Evolutionary conservation across 306 rosid genomes (phyloP), one percentile per base, ranked within the genome.

Genomic region (Casuarina equisetifolia): DNA sequence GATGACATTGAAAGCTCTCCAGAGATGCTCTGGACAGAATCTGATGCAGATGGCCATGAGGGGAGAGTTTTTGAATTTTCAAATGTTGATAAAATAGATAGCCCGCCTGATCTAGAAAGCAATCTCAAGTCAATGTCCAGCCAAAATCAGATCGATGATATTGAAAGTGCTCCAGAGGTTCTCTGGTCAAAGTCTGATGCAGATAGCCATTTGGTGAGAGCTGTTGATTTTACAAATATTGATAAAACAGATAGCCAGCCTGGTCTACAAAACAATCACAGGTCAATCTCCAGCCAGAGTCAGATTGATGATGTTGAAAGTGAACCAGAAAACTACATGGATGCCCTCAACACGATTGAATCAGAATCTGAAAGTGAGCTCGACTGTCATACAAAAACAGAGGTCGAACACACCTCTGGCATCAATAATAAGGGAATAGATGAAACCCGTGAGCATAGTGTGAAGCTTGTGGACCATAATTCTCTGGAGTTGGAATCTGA

Each of bases 301-400:
- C 88, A 76, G 73, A 54, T 82, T 45, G 90, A 89, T 78, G 99
- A 95, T 69, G 66, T 83, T 69, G 97, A 91, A 44, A 92, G 97
- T 76, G 97, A 91, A 74, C 88, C 90, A 32, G 99, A 92, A 74
- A 84, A 83, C 83, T 93, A 86, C 78, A 70, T 87, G 96, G 99
- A 95, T 89, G 97, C 97, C 3, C 99, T 91, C 66, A 95, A 95
- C 86, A 88, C 89, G 69, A 91, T 92, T 13, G 99, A 92, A 62
- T 89, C 92, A 12, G 99, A 95, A 82, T 87, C 90, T 73, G 99
- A 95, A 88, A 86, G 67, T 77, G 97, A 92, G 85, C 69, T 81
- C 82, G 97, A 89, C 80, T 88, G 73, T 84, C 93, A 84, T 76
- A 92, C 93, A 49, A 95, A 91, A 80, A 86, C 80, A 79, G 94